phyloP scores from a whole-genome alignment of 2,329 filamentous ascomycete species.

The Neonectria punicea region DNA sequence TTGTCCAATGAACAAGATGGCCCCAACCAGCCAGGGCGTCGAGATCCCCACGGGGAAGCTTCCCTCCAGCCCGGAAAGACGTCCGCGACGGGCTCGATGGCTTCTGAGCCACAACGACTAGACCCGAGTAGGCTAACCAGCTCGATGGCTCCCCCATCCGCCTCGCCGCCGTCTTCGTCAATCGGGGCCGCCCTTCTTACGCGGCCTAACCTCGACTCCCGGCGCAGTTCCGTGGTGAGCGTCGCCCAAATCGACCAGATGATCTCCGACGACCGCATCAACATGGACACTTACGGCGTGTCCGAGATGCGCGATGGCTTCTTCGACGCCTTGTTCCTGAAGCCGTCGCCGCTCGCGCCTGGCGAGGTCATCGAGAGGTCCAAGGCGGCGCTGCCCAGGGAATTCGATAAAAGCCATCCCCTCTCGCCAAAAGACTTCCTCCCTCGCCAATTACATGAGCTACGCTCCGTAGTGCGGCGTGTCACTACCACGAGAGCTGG shows the following conservation, averaged over 20 bases:
- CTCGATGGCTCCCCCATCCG: slow-evolving; percentile 15
- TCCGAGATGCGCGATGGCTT: slow-evolving; percentile 58
- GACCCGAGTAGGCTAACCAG: slow-evolving; percentile 37
- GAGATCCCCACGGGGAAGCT: slow-evolving; percentile 14
- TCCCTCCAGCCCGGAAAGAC: slow-evolving; percentile 13
- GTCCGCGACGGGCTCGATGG: slow-evolving; percentile 13
- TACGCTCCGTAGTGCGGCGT: slow-evolving; percentile 51
- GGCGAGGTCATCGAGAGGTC: slow-evolving; percentile 54
- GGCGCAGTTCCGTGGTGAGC: slow-evolving; percentile 45
- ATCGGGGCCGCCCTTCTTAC: slow-evolving; percentile 25
- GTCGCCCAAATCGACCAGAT: slow-evolving; percentile 49
- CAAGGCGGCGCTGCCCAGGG: slow-evolving; percentile 57
- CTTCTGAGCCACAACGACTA: slow-evolving; percentile 24
- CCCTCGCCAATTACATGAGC: slow-evolving; percentile 58
- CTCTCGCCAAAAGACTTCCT: slow-evolving; percentile 59
- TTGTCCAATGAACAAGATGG: slow-evolving; percentile 6
- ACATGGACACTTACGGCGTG: slow-evolving; percentile 55
- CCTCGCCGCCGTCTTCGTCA: slow-evolving; percentile 15
- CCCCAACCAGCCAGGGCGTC: neutral
- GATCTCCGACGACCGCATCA: slow-evolving; percentile 48
- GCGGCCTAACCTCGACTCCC: slow-evolving; percentile 37
- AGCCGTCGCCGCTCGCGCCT: slow-evolving; percentile 51
- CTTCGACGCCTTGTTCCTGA: slow-evolving; percentile 60
- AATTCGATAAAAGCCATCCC: slow-evolving; percentile 58
- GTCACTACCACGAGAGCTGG: slow-evolving; percentile 62